A percentile compares a stretch with the other conserved stretches of the same genome.
Evolutionary conservation across 139 green algal species (phyloP).

Genomic region (Micromonas pusilla): DNA sequence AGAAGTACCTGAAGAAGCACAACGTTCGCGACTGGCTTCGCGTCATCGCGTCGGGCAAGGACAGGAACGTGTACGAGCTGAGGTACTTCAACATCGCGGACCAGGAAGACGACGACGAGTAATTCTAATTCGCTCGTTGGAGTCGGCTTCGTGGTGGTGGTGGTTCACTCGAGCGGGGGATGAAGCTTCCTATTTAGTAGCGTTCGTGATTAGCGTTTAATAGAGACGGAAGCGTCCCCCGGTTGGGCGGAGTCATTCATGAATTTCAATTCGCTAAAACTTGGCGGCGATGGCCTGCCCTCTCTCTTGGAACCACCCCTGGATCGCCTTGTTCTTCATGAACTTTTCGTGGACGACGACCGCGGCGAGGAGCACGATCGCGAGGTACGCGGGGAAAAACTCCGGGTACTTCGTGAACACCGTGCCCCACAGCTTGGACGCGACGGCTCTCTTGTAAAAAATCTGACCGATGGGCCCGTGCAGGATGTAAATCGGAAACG

Average conservation of each 20-base stretch:
- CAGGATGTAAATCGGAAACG: conserved; percentile 38
- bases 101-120: conserved; percentile 80
- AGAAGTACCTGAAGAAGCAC: conserved; percentile 99
- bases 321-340: conserved; percentile 30
- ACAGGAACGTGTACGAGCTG: conserved; percentile 93
- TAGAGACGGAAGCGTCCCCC: too few relatives aligned
- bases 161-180: too few relatives aligned
- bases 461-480: conserved; percentile 38
- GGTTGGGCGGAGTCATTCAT: too few relatives aligned
- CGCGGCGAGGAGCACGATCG: conserved; percentile 18
- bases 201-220: too few relatives aligned
- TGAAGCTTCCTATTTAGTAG: too few relatives aligned
- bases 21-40: conserved; percentile 97
- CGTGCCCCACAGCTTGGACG: conserved; percentile 24
- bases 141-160: too few relatives aligned
- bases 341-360: conserved; percentile 25
- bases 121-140: too few relatives aligned
- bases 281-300: neutral
- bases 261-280: too few relatives aligned
- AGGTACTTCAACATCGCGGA: conserved; percentile 98
- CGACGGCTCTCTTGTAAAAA: conserved; percentile 36
- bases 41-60: conserved; percentile 98
- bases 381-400: conserved; percentile 31
- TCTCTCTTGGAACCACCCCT: conserved; percentile 1
- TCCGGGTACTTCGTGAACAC: conserved; percentile 18